These are phyloP conservation scores for Phialocephala sp. DNA, from an alignment of 2,329 filamentous ascomycete species.

Conservation along the genomic window DNA sequence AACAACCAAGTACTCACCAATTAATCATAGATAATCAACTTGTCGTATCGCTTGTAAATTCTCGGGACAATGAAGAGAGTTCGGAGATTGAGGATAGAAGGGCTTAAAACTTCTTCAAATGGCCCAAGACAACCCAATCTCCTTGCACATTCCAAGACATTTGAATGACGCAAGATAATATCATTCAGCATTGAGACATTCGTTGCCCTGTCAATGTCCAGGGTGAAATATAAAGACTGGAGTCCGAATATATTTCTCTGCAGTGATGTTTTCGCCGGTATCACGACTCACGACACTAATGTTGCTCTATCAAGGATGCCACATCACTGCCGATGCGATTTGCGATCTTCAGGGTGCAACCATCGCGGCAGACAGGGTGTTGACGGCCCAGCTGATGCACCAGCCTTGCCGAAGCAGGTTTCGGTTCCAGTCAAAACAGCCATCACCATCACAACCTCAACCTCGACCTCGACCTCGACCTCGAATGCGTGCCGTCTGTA, in stretches of 20 bases:
- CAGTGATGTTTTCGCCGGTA: too few relatives aligned
- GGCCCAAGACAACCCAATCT: not conserved
- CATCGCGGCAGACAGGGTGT: not conserved
- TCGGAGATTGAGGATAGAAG: not conserved
- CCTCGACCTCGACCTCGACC: not conserved
- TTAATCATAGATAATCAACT: too few relatives aligned
- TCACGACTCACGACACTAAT: not conserved
- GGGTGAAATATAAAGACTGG: too few relatives aligned
- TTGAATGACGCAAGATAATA: not conserved
- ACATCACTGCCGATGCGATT: constrained; percentile 5
- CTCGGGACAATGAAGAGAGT: too few relatives aligned
- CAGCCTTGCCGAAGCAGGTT: constrained; percentile 1
- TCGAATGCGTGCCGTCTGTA: not conserved
- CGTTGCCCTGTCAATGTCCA: not conserved
- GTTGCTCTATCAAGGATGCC: not conserved
- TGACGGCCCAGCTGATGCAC: not conserved
- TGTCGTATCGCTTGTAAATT: too few relatives aligned
- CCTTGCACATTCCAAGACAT: not conserved
- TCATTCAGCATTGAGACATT: not conserved
- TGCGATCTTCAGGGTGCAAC: not conserved
- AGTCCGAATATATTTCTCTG: too few relatives aligned
- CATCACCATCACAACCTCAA: not conserved
- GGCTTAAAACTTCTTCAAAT: not conserved
- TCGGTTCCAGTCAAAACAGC: not conserved
- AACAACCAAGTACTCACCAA: too few relatives aligned